phyloP scores from a whole-genome alignment of 2,329 filamentous ascomycete species.

The Myriosclerotinia duriaeana region DNA sequence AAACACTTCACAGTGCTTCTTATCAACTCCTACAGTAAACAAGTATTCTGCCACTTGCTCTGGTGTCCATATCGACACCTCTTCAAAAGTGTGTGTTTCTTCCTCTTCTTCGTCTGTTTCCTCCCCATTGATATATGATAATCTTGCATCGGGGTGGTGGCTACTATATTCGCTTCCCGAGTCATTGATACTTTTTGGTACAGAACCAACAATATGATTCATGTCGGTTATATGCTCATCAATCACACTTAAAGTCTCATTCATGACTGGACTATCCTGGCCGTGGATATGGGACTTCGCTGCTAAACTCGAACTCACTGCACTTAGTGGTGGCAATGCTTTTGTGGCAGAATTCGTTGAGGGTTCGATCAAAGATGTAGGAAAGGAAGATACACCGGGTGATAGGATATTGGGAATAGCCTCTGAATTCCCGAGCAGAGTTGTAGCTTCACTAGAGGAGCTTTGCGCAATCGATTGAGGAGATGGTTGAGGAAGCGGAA shows the following conservation, averaged over 20 bases:
- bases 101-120: constrained; percentile 94
- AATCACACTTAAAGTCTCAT: constrained; percentile 92
- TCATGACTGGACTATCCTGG: constrained; percentile 76
- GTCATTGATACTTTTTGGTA: constrained; percentile 62
- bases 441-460: not conserved
- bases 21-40: constrained; percentile 80
- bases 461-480: constrained; percentile 1
- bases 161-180: constrained; percentile 93
- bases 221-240: constrained; percentile 95
- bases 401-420: constrained; percentile 8
- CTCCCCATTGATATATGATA: constrained; percentile 90
- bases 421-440: not conserved
- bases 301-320: constrained; percentile 45
- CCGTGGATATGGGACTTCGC: constrained; percentile 48
- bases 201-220: constrained; percentile 46
- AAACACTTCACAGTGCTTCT: constrained; percentile 90
- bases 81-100: constrained; percentile 62
- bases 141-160: constrained; percentile 68
- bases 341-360: not conserved
- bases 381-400: not conserved
- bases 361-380: constrained; percentile 3
- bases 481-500: constrained; percentile 19
- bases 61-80: constrained; percentile 79
- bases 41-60: constrained; percentile 86
- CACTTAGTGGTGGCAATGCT: constrained; percentile 41